Conservation (phyloP, 2,329 filamentous ascomycete genomes). For the Fusarium sp. region DNA sequence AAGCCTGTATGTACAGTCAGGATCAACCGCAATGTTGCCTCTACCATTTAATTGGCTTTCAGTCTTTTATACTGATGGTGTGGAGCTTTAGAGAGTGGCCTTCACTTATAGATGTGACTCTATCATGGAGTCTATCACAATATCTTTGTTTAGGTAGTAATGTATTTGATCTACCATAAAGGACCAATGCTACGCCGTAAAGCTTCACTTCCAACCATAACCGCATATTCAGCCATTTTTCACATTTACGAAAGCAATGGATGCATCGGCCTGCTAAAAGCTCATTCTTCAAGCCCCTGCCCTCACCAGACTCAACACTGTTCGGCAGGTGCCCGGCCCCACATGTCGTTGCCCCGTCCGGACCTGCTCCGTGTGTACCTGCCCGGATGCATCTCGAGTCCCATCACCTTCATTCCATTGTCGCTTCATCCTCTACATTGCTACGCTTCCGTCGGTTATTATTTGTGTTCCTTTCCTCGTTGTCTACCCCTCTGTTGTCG, state of each 20-base stretch:
- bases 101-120: too few relatives aligned
- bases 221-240: background rate
- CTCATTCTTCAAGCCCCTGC: background rate
- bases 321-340: background rate
- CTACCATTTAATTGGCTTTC: too few relatives aligned
- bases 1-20: too few relatives aligned
- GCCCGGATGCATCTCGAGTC: background rate
- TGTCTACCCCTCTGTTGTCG: background rate
- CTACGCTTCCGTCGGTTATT: background rate
- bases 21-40: too few relatives aligned
- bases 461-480: background rate
- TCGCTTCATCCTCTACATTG: background rate
- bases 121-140: too few relatives aligned
- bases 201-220: background rate
- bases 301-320: background rate
- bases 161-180: too few relatives aligned
- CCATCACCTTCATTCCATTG: background rate
- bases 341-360: background rate
- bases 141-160: too few relatives aligned
- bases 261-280: too few relatives aligned
- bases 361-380: background rate
- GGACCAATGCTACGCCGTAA: background rate
- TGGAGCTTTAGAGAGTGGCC: too few relatives aligned
- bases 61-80: too few relatives aligned
- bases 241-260: background rate